Percentiles rank a stretch among this genome's conserved stretches.
Evolutionary conservation across 2,329 filamentous ascomycete species (phyloP).

Genomic region (Stagonosporopsis cucurbitacearum): DNA sequence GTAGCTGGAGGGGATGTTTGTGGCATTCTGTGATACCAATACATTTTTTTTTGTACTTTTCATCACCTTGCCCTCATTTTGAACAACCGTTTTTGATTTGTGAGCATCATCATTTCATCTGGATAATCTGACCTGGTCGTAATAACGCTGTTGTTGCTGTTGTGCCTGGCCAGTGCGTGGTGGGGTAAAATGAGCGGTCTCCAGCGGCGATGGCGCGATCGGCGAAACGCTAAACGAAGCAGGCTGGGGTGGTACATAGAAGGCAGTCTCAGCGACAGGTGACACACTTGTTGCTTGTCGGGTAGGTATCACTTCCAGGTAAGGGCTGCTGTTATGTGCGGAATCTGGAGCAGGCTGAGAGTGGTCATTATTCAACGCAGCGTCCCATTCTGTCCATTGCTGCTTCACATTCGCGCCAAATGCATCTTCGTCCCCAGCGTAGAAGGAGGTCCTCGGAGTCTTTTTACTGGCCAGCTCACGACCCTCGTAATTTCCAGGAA

Average conservation of each 20-base stretch:
- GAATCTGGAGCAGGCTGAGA: not conserved
- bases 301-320: constrained; percentile 5
- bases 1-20: not conserved
- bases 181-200: constrained; percentile 15
- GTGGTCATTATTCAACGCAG: constrained; percentile 10
- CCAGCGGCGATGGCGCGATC: constrained; percentile 19
- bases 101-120: not conserved
- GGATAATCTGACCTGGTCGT: not conserved
- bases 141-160: constrained; percentile 13
- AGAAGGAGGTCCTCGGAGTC: constrained; percentile 7
- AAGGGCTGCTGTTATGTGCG: not conserved
- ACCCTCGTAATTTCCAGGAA: constrained; percentile 23
- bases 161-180: not conserved
- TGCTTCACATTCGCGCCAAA: constrained; percentile 12
- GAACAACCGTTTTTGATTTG: not conserved
- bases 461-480: constrained; percentile 23
- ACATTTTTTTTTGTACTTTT: not conserved
- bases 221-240: constrained; percentile 16
- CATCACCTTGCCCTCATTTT: not conserved
- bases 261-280: not conserved
- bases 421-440: constrained; percentile 18
- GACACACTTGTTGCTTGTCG: constrained; percentile 3
- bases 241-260: constrained; percentile 8
- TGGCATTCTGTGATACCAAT: constrained; percentile 8
- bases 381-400: constrained; percentile 20